Evolutionary conservation across 352 stramenopile species (phyloP).

Genomic region (Globisporangium takayamanum): DNA sequence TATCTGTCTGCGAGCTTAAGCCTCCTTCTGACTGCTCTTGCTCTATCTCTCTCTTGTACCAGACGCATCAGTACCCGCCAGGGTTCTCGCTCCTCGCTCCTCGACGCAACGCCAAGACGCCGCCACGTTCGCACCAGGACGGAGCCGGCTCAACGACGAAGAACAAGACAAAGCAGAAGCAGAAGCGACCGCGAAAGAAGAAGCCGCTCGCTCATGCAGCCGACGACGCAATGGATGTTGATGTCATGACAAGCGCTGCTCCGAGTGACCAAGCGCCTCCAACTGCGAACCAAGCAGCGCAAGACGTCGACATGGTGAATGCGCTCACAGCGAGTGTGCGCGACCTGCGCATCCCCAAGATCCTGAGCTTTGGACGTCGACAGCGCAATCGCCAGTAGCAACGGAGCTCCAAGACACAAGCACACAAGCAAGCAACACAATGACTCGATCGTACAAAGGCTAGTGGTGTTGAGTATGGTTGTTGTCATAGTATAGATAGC

Average conservation of each 20-base stretch:
- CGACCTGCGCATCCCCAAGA: conserved; percentile 27
- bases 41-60: not conserved
- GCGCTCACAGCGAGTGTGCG: conserved; percentile 22
- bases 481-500: too few relatives aligned
- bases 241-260: not conserved
- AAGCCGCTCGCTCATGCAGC: not conserved
- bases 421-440: not conserved
- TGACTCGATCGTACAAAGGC: too few relatives aligned
- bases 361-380: conserved; percentile 23
- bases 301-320: conserved; percentile 20
- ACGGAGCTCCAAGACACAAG: not conserved
- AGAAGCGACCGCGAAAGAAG: conserved; percentile 16
- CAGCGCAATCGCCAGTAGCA: not conserved
- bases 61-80: conserved; percentile 35
- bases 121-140: conserved; percentile 23
- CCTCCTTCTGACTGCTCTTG: not conserved
- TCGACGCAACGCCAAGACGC: too few relatives aligned
- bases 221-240: not conserved
- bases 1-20: too few relatives aligned
- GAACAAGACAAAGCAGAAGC: conserved; percentile 22
- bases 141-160: not conserved
- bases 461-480: too few relatives aligned
- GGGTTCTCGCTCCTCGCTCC: conserved; percentile 14
- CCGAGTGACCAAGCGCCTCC: conserved; percentile 11
- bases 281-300: not conserved